Evolutionary conservation across 1,284 basidiomycete genomes (phyloP).

Genomic region (Cryptococcus jaspeensis): DNA sequence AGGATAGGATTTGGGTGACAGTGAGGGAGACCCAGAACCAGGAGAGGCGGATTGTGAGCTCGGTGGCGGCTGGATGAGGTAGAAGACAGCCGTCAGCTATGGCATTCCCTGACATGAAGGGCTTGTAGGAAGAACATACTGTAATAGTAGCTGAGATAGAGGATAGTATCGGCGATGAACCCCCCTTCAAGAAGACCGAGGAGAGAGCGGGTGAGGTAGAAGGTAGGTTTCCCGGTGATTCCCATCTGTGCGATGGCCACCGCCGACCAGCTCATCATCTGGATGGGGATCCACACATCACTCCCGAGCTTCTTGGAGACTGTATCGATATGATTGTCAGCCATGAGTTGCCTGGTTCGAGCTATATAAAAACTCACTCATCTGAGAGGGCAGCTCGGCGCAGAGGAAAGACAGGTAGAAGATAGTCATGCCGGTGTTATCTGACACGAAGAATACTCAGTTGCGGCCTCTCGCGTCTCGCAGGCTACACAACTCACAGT

Average conservation of each 20-base stretch:
- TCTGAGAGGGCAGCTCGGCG: conserved; percentile 48
- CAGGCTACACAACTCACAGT: conserved; percentile 27
- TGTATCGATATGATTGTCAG: neutral
- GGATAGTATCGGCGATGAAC: conserved; percentile 50
- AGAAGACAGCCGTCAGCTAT: neutral
- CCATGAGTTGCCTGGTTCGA: too few species aligned
- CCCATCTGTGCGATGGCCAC: conserved; percentile 38
- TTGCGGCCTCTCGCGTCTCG: neutral
- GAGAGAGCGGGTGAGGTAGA: conserved; percentile 42
- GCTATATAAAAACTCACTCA: conserved; percentile 20
- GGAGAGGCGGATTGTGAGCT: conserved; percentile 48
- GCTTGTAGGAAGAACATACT: conserved; percentile 2
- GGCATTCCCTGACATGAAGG: neutral
- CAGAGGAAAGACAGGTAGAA: conserved; percentile 61
- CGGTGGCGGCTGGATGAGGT: conserved; percentile 13
- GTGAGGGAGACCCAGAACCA: conserved; percentile 46
- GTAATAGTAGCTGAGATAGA: conserved; percentile 52
- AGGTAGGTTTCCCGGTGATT: conserved; percentile 30
- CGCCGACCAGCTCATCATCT: conserved; percentile 48
- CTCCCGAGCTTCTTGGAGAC: conserved; percentile 50
- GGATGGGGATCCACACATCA: conserved; percentile 49
- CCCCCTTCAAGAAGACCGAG: conserved; percentile 50
- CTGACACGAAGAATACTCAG: conserved; percentile 1
- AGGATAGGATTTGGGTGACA: conserved; percentile 29
- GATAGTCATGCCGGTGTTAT: conserved; percentile 46